phyloP scores from a whole-genome alignment of 1,284 basidiomycete species.

The Rhodotorula sp. region DNA sequence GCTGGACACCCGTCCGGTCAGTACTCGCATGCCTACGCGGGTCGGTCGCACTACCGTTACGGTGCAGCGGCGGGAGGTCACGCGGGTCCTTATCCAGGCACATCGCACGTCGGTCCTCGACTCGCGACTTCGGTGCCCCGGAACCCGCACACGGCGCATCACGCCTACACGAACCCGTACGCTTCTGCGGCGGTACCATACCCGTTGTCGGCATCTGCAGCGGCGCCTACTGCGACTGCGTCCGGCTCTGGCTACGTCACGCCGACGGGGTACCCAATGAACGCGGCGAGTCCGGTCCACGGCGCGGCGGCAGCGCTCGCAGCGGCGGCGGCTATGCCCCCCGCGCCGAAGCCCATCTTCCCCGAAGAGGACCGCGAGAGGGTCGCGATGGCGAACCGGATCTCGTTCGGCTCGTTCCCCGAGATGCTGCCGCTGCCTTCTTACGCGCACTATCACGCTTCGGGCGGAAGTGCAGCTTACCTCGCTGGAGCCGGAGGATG shows the following conservation, averaged over 20 bases:
- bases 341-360: constrained; percentile 34
- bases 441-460: constrained; percentile 30
- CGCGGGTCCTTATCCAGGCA: neutral
- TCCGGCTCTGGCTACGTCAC: constrained; percentile 2
- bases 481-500: constrained; percentile 23
- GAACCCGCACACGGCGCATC: constrained; percentile 19
- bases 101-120: constrained; percentile 11
- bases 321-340: neutral
- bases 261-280: neutral
- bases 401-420: constrained; percentile 40
- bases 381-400: constrained; percentile 31
- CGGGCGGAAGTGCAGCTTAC: constrained; percentile 28
- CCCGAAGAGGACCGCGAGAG: constrained; percentile 36
- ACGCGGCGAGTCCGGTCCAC: neutral
- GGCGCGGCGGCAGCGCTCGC: neutral
- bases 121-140: constrained; percentile 22
- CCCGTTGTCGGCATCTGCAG: neutral
- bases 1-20: constrained; percentile 9
- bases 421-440: constrained; percentile 17
- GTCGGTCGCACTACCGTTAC: constrained; percentile 22
- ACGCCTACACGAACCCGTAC: constrained; percentile 22
- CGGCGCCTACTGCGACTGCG: neutral
- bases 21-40: constrained; percentile 2
- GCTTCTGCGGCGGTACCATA: constrained; percentile 1
- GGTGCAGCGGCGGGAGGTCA: constrained; percentile 1